Base-by-base conservation (phyloP, 129 eudicot genomes). In the Saposhnikovia divaricata region DNA sequence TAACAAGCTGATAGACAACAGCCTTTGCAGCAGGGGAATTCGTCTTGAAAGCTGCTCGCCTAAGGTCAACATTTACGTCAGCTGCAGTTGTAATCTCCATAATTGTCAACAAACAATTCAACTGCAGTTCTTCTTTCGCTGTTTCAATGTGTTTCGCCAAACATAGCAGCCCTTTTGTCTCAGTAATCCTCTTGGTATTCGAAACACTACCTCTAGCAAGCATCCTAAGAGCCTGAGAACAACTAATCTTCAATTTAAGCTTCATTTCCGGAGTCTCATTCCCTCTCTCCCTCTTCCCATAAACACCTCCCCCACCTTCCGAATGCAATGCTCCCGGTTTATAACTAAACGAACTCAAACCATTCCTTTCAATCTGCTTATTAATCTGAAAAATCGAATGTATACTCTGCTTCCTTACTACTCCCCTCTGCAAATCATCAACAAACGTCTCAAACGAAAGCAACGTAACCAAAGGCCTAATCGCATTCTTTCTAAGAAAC, bases 191-290 rank as follows among this genome's bases (percentile, higher is more conserved):
- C 66, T 74, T 74, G 68, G 89, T 71, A 38, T 89, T 89, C 21
- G 78, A 76, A 27, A 85, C 82, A 70, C 84, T 87, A 19, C 85
- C 83, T 55, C 86, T 85, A 15, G 87, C 87, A 77, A 89, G 89
- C 90, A 85, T 87, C 89, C 90, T 83, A 71, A 87, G 75, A 4
- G 93, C 87, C 69, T 75, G 59, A 6, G 94, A 87, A 77, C 92
- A 89, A 50, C 84, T 76, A 5, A 80, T 78, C 79, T 91, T 89
- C 73, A 91, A 77, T 72, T 83, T 77, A 5, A 76, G 84, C 80
- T 91, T 91, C 79, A 82, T 61, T 23, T 89, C 92, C 25, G 82
- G 81, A 12, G 85, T 77, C 79, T 89, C 93, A 43, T 81, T 89
- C 69, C 83, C 82, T 81, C 78, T 84, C 84, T 85, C 91, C 79